Conservation (phyloP, 192 early-diverging fungal species). For the Backusella mclennaniae region DNA sequence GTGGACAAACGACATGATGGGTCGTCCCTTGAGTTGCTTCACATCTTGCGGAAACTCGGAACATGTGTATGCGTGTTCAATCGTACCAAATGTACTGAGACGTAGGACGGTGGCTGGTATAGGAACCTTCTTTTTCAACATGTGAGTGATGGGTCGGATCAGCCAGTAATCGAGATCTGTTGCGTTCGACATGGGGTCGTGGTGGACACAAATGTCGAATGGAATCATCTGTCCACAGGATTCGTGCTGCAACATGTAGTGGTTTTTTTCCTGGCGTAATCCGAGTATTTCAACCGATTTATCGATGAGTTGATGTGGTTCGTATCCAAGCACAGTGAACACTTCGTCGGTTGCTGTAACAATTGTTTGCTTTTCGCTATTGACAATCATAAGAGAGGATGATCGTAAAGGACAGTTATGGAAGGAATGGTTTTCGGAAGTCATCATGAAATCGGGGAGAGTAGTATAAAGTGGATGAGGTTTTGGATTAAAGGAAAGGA, state of each 20-base stretch:
- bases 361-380: constrained; percentile 18
- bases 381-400: constrained; percentile 21
- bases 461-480: neutral
- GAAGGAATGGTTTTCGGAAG: constrained; percentile 8
- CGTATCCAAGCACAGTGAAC: constrained; percentile 19
- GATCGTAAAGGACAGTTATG: constrained; percentile 25
- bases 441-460: neutral
- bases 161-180: constrained; percentile 25
- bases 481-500: neutral
- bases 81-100: constrained; percentile 22
- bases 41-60: constrained; percentile 8
- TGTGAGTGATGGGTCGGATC: neutral
- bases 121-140: neutral
- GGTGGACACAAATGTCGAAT: constrained; percentile 18
- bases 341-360: constrained; percentile 27
- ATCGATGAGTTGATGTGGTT: constrained; percentile 2
- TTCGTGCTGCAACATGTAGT: constrained; percentile 3
- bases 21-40: constrained; percentile 6
- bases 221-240: constrained; percentile 6
- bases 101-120: constrained; percentile 14
- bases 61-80: constrained; percentile 18
- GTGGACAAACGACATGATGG: constrained; percentile 30
- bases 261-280: neutral
- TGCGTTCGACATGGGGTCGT: constrained; percentile 16
- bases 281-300: constrained; percentile 1